Evolutionary conservation across 2,329 filamentous ascomycete species (phyloP), one percentile per base, ranked within the genome.

Genomic region (Phaeomoniella chlamydospora): DNA sequence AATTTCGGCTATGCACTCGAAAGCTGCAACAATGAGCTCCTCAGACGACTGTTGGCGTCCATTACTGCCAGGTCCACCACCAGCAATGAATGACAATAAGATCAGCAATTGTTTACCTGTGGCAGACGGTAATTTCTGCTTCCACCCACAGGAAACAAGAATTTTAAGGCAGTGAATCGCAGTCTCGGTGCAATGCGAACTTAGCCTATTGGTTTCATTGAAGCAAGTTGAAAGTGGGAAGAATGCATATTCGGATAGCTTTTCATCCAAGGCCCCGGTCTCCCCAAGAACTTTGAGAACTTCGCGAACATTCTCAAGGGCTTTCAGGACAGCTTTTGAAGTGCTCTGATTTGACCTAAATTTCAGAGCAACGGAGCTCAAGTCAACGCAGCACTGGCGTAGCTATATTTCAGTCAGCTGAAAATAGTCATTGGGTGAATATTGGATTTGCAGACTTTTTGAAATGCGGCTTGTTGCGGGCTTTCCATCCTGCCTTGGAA

Each of bases 161-260:
- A 85, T 61, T 9, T 72, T 68, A 19, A 94, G 63, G 45, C 82
- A 88, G 52, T 76, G 74, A 32, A 94, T 65, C 18, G 80, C 77
- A 31, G 81, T 58, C 53, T 98, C 90, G 5, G 90, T 61, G 29
- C 55, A 58, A 36, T 71, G 70, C 33, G 81, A 70, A 1, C 87
- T 77, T 37, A 87, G 74, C 33, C 70, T 67, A 42, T 80, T 73
- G 45, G 83, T 79, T 42, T 77, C 71, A 39, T 84, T 78, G 48
- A 98, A 78, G 29, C 96, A 74, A 46, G 90, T 80, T 1, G 84
- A 86, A 0, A 98, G 64, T 0, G 90, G 90, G 43, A 94, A 94
- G 64, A 96, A 96, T 50, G 82, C 72, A 64, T 96, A 98, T 61
- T 94, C 87, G 11, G 87, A 85, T 13, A 96, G 63, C 53, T 86